These are phyloP conservation scores for Lactarius indigo DNA, from an alignment of 768 basidiomycete genomes.

Conservation along the genomic window DNA sequence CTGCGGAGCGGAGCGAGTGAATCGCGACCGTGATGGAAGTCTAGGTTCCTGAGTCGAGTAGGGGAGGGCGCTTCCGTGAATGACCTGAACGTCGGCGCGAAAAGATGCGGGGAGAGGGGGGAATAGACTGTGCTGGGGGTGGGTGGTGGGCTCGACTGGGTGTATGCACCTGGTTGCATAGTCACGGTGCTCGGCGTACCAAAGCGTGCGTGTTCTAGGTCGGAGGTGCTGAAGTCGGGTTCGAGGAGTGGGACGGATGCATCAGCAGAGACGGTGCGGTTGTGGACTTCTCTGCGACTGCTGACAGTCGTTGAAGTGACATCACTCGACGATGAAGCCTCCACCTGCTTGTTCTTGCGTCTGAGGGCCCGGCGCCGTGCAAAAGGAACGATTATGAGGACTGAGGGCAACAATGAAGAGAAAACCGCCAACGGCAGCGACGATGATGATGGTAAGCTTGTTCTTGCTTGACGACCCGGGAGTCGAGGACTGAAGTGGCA, in stretches of 20 bases:
- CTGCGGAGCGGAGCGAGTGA: slow-evolving; percentile 3
- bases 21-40: slow-evolving; percentile 3
- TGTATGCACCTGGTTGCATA: not conserved
- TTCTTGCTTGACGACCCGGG: slow-evolving; percentile 8
- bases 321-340: slow-evolving; percentile 1
- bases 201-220: not conserved
- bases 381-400: slow-evolving; percentile 21
- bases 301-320: not conserved
- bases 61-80: slow-evolving; percentile 2
- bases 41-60: slow-evolving; percentile 12
- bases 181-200: not conserved
- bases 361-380: slow-evolving; percentile 18
- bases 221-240: slow-evolving; percentile 2
- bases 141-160: not conserved
- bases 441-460: slow-evolving; percentile 19
- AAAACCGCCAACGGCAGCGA: slow-evolving; percentile 21
- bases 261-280: slow-evolving; percentile 19
- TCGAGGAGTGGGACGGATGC: slow-evolving; percentile 25
- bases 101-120: slow-evolving; percentile 4
- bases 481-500: not conserved
- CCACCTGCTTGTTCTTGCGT: not conserved
- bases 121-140: not conserved
- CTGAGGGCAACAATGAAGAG: slow-evolving; percentile 12
- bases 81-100: slow-evolving; percentile 13
- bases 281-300: slow-evolving; percentile 14